Conservation (phyloP, 1,139 yeast genomes). For the Groenewaldozyma sp. region DNA sequence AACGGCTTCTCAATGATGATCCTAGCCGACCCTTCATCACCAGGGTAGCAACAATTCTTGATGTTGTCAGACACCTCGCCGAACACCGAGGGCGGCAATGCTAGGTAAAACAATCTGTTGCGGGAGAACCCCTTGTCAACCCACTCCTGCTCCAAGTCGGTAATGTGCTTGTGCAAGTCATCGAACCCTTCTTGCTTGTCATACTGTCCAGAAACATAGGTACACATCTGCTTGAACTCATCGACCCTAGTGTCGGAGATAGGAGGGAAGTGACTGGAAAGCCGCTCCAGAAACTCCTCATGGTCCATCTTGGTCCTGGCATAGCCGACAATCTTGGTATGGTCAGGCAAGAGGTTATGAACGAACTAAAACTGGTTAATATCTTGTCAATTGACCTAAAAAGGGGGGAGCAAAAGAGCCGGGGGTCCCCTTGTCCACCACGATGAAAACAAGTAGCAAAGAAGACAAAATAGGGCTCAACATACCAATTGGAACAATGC, state of each 20-base stretch:
- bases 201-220: slow-evolving; percentile 71
- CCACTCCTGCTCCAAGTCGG: slow-evolving; percentile 44
- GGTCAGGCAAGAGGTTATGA: slow-evolving; percentile 66
- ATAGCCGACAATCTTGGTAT: slow-evolving; percentile 76
- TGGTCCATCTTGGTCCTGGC: slow-evolving; percentile 72
- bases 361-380: slow-evolving; percentile 45
- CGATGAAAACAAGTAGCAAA: not conserved
- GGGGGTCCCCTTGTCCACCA: too few species aligned
- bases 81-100: slow-evolving; percentile 91
- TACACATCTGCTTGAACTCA: slow-evolving; percentile 54
- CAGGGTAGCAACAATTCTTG: slow-evolving; percentile 59
- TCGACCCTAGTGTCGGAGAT: slow-evolving; percentile 39
- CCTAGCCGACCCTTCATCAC: slow-evolving; percentile 56
- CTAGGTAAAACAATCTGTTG: slow-evolving; percentile 76
- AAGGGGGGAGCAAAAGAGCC: too few species aligned
- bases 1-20: slow-evolving; percentile 95
- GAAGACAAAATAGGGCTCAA: not conserved
- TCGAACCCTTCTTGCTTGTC: slow-evolving; percentile 69
- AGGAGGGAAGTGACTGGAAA: slow-evolving; percentile 57
- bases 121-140: slow-evolving; percentile 30
- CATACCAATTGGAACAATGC: slow-evolving; percentile 32
- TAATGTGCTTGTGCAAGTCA: slow-evolving; percentile 45
- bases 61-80: slow-evolving; percentile 66
- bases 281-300: slow-evolving; percentile 58
- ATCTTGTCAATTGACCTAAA: too few species aligned